Evolutionary conservation across 1,284 basidiomycete genomes (phyloP).

Genomic region (Gomphus bonarii): DNA sequence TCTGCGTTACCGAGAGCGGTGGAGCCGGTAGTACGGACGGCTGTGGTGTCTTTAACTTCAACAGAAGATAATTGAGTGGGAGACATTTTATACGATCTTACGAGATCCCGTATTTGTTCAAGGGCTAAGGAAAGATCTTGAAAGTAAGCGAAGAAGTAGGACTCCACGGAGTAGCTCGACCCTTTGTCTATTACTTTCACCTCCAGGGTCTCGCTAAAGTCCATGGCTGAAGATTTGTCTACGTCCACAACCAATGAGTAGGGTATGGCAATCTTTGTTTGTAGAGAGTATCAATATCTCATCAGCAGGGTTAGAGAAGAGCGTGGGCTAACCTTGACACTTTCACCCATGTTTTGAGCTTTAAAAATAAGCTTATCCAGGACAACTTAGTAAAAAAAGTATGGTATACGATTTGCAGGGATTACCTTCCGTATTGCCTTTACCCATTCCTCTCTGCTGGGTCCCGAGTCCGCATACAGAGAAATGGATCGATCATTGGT

Average conservation of each 20-base stretch:
- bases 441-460: conserved; percentile 87
- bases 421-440: conserved; percentile 77
- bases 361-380: conserved; percentile 60
- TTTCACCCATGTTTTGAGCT: conserved; percentile 91
- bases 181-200: conserved; percentile 83
- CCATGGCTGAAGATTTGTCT: conserved; percentile 79
- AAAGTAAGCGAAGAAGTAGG: conserved; percentile 92
- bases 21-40: conserved; percentile 23
- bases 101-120: conserved; percentile 66
- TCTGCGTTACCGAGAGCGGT: neutral
- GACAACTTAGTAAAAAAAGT: neutral
- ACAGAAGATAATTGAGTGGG: conserved; percentile 16
- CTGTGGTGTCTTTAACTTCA: conserved; percentile 59
- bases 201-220: conserved; percentile 91
- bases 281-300: neutral
- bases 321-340: conserved; percentile 60
- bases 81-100: conserved; percentile 39
- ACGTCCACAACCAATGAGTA: conserved; percentile 84
- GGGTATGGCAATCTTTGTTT: conserved; percentile 81
- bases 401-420: neutral
- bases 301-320: neutral
- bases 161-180: conserved; percentile 69
- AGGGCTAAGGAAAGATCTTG: conserved; percentile 66
- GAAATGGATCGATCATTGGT: conserved; percentile 71
- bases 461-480: conserved; percentile 68